Percentiles rank a stretch among this genome's conserved stretches.
Evolutionary conservation across 192 early-diverging fungal genomes (phyloP).

Genomic region (Entomortierella beljakovae): DNA sequence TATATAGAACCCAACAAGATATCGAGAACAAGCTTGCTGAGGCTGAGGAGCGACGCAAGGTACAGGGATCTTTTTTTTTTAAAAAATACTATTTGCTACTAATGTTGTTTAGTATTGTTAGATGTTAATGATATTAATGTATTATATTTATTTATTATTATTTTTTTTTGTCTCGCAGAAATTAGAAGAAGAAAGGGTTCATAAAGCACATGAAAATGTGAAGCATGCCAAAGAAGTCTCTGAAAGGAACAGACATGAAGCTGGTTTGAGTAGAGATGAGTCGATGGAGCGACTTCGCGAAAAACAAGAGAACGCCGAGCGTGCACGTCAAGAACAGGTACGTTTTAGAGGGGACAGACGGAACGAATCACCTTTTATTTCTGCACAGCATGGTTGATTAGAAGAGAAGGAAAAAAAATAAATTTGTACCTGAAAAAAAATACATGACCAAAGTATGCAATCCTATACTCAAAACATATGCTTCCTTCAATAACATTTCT

Average conservation of each 20-base stretch:
- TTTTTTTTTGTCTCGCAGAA: slow-evolving; percentile 7
- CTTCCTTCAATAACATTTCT: too few relatives aligned
- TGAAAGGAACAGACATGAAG: slow-evolving; percentile 31
- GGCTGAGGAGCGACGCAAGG: slow-evolving; percentile 51
- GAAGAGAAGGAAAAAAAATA: slow-evolving; percentile 1
- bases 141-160: too few relatives aligned
- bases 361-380: not conserved
- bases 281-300: slow-evolving; percentile 41
- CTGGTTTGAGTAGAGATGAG: slow-evolving; percentile 31
- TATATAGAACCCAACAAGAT: slow-evolving; percentile 33
- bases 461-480: too few relatives aligned
- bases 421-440: not conserved
- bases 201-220: slow-evolving; percentile 46
- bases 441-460: not conserved
- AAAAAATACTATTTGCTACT: too few relatives aligned
- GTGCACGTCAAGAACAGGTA: slow-evolving; percentile 44
- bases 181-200: slow-evolving; percentile 47
- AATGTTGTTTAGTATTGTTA: too few relatives aligned
- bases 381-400: too few relatives aligned
- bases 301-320: slow-evolving; percentile 49
- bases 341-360: slow-evolving; percentile 1
- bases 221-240: slow-evolving; percentile 47
- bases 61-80: not conserved
- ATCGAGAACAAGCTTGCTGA: slow-evolving; percentile 48
- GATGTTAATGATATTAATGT: too few relatives aligned